Evolutionary conservation across 2,329 filamentous ascomycete genomes (phyloP), one percentile per base, ranked within the genome.

Genomic region (Tolypocladium capitatum): DNA sequence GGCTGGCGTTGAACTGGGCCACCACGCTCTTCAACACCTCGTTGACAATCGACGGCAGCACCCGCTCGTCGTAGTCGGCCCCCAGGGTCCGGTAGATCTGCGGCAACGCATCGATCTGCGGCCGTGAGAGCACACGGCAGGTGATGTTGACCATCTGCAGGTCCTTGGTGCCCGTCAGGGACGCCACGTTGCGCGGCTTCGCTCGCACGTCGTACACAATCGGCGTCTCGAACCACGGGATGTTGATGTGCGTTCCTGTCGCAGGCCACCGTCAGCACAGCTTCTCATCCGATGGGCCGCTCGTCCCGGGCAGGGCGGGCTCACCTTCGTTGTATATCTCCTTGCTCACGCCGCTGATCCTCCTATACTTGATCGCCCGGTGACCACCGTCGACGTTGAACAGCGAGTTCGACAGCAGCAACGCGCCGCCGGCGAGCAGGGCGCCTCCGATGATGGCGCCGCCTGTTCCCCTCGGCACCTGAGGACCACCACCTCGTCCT

Each of bases 121-220:
- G 92, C 59, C 89, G 78, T 50, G 91, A 96, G 46, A 98, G 86
- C 50, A 98, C 92, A 86, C 92, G 91, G 71, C 92, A 98, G 63
- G 91, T 98, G 66, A 98, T 97, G 79, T 98, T 98, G 64, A 97
- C 92, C 92, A 98, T 98, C 75, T 98, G 92, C 69, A 98, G 73
- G 70, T 98, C 92, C 76, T 98, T 98, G 63, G 92, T 98, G 58
- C 92, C 92, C 51, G 92, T 98, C 56, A 98, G 80, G 56, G 92
- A 97, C 56, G 92, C 86, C 59, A 98, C 90, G 63, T 94, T 96
- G 65, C 92, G 83, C 60, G 92, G 92, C 75, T 91, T 96, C 51
- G 92, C 92, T 70, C 92, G 91, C 58, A 98, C 92, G 68, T 98
- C 91, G 75, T 97, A 98, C 59, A 90, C 83, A 67, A 98, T 81